A percentile compares a stretch with the other conserved stretches of the same genome.
phyloP scores from a whole-genome alignment of 2,329 filamentous ascomycete genomes.

The Fusarium miscanthi region DNA sequence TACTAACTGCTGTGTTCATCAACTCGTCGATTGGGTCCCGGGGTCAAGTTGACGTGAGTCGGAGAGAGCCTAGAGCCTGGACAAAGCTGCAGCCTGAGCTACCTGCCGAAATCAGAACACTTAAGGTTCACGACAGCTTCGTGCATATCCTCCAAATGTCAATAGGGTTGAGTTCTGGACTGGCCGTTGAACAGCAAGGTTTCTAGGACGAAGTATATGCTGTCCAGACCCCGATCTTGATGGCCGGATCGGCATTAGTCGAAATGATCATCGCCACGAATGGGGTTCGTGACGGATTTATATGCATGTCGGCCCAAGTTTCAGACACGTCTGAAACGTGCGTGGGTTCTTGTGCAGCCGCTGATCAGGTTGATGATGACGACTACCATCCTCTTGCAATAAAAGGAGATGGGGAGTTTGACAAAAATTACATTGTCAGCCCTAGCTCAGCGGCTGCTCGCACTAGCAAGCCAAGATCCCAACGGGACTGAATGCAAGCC shows the following conservation, averaged over 20 bases:
- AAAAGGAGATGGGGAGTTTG: conserved; percentile 2
- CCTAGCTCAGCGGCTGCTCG: conserved; percentile 10
- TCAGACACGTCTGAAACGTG: conserved; percentile 35
- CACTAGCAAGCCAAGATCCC: not conserved
- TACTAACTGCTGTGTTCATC: not conserved
- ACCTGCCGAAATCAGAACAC: not conserved
- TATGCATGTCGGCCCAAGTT: conserved; percentile 20
- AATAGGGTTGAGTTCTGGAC: not conserved
- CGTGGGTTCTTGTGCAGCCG: conserved; percentile 7
- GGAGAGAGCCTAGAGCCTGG: not conserved
- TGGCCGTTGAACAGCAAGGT: not conserved
- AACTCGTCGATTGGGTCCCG: not conserved
- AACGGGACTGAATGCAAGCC: conserved; percentile 18
- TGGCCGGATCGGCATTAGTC: not conserved
- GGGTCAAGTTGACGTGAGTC: not conserved
- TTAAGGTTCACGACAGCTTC: not conserved
- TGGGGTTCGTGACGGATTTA: conserved; percentile 23
- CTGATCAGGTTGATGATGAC: conserved; percentile 14
- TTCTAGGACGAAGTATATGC: not conserved
- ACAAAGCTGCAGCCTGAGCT: not conserved
- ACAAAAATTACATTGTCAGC: conserved; percentile 8
- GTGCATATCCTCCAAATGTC: not conserved
- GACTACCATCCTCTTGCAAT: conserved; percentile 10
- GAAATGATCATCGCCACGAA: not conserved
- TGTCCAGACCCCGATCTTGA: not conserved